Percentiles rank a stretch among this genome's conserved stretches.
phyloP scores from a whole-genome alignment of 352 stramenopile species.

The Aphanomyces cochlioides region DNA sequence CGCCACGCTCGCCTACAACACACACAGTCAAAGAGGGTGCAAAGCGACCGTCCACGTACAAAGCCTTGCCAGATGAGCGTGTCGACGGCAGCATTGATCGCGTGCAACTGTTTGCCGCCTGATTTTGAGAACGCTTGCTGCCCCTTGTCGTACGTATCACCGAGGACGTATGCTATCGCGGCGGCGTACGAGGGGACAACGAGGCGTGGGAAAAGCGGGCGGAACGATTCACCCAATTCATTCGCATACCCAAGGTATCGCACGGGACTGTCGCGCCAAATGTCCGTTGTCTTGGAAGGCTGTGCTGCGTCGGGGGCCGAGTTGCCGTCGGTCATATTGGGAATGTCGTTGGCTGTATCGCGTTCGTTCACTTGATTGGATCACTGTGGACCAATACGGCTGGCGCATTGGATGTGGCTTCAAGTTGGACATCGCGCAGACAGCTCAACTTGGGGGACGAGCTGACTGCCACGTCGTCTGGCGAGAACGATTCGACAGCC shows the following conservation, averaged over 20 bases:
- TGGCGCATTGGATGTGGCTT: too few relatives aligned
- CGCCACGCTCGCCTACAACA: constrained; percentile 56
- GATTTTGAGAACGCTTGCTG: constrained; percentile 38
- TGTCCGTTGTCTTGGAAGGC: constrained; percentile 36
- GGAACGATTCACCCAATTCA: constrained; percentile 85
- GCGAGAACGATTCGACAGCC: too few relatives aligned
- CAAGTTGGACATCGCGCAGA: too few relatives aligned
- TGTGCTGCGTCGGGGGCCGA: background rate
- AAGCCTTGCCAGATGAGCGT: constrained; percentile 82
- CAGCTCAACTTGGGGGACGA: too few relatives aligned
- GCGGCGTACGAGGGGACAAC: constrained; percentile 74
- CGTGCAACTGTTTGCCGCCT: constrained; percentile 31
- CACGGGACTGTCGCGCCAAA: constrained; percentile 83
- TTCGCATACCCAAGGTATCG: constrained; percentile 88
- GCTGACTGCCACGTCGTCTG: too few relatives aligned
- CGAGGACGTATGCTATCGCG: constrained; percentile 79
- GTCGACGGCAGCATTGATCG: constrained; percentile 49
- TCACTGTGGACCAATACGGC: background rate
- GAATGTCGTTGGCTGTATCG: background rate
- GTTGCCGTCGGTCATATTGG: background rate
- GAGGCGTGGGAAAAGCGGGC: constrained; percentile 61
- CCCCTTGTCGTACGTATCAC: constrained; percentile 80
- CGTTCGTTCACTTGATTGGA: background rate
- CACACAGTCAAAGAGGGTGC: background rate
- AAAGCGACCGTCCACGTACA: constrained; percentile 24